These are phyloP conservation scores for Schizosaccharomyces lindneri DNA, from an alignment of 805 yeast genomes.

Conservation along the genomic window DNA sequence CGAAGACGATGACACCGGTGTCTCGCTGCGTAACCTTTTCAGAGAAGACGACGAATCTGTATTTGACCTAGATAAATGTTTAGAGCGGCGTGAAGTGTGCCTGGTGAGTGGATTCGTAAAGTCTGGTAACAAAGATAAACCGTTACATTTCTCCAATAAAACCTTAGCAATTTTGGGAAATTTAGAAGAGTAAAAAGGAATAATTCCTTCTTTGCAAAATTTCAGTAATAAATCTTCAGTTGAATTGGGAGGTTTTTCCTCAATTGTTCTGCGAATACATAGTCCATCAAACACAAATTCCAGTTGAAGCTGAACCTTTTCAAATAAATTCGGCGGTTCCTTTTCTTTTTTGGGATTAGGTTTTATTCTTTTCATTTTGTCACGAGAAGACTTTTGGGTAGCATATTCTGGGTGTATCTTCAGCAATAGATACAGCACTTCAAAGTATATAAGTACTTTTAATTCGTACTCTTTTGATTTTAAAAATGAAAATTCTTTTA, in stretches of 20 bases:
- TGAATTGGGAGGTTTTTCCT: neutral
- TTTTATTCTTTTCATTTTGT: neutral
- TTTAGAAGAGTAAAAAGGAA: neutral
- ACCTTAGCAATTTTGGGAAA: neutral
- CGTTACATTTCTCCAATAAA: neutral
- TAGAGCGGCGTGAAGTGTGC: neutral
- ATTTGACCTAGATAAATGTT: neutral
- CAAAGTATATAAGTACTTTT: neutral
- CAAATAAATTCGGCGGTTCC: neutral
- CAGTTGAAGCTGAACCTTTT: neutral
- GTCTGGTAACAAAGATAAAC: neutral
- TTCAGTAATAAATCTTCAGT: neutral
- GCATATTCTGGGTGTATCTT: neutral
- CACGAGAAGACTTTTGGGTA: neutral
- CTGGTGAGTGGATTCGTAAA: neutral
- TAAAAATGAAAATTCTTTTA: neutral
- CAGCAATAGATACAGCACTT: neutral
- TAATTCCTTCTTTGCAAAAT: neutral
- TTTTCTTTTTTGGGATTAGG: neutral
- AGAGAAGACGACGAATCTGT: no score
- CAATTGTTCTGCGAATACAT: neutral
- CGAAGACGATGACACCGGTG: no score
- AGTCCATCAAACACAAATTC: neutral
- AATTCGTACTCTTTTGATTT: neutral
- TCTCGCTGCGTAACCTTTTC: no score